phyloP scores from a whole-genome alignment of 179 eudicot genomes.

The Vitellaria paradoxa region DNA sequence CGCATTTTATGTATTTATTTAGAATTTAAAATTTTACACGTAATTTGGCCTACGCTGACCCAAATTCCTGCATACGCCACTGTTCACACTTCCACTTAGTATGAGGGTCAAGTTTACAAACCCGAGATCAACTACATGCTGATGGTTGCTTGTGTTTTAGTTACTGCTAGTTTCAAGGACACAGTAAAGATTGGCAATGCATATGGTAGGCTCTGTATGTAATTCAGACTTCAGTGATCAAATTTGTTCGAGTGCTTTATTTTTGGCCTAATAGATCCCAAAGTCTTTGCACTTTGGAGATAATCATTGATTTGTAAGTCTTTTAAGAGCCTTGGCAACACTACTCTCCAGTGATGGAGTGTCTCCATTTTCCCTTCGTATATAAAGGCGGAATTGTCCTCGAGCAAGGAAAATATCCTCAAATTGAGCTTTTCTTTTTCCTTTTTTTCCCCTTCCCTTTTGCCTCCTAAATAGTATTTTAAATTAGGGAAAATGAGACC shows the following conservation, averaged over 20 bases:
- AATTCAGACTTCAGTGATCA: no score
- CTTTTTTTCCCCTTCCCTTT: no score
- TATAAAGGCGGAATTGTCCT: constrained; percentile 44
- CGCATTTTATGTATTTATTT: no score
- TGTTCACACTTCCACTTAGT: constrained; percentile 41
- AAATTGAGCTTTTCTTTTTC: no score
- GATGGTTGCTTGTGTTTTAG: constrained; percentile 38
- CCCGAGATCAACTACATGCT: constrained; percentile 45
- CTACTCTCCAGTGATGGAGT: constrained; percentile 36
- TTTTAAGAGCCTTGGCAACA: constrained; percentile 38
- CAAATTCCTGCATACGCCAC: no score
- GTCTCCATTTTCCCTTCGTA: constrained; percentile 27
- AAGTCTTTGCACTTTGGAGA: constrained; percentile 22
- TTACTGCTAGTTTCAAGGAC: constrained; percentile 34
- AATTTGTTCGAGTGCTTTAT: no score
- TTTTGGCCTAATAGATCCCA: no score
- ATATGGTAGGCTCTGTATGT: no score
- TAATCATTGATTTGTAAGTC: constrained; percentile 31
- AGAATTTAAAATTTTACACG: no score
- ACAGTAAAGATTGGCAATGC: constrained; percentile 44
- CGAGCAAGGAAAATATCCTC: constrained; percentile 23
- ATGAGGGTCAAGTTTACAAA: constrained; percentile 50
- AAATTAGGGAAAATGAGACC: constrained; percentile 28
- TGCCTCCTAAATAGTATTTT: no score
- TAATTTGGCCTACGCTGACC: no score